phyloP scores from a whole-genome alignment of 805 yeast genomes.

The Candida ipomoeae region DNA sequence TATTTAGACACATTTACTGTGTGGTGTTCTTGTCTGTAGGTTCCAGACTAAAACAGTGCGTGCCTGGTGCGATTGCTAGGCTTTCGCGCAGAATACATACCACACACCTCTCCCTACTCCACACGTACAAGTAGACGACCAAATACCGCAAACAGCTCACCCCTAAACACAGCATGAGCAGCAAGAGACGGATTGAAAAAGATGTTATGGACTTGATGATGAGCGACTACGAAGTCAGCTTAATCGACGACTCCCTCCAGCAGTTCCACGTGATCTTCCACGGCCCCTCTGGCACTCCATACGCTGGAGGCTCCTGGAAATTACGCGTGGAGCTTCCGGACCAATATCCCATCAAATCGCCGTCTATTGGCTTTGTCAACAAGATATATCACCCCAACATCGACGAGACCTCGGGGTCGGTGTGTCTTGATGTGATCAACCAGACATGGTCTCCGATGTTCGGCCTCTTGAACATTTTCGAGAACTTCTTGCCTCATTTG shows the following conservation, averaged over 20 bases:
- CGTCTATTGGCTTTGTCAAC: constrained; percentile 90
- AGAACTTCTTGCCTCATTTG: constrained; percentile 87
- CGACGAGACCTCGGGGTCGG: constrained; percentile 86
- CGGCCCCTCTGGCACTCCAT: constrained; percentile 82
- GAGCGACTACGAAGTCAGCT: constrained; percentile 86
- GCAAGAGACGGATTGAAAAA: constrained; percentile 76
- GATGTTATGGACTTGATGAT: constrained; percentile 96
- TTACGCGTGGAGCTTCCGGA: constrained; percentile 91
- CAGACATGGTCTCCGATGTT: constrained; percentile 99
- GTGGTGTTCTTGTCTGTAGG: background rate
- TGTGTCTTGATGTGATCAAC: constrained; percentile 92
- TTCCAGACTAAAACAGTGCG: background rate
- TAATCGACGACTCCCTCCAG: constrained; percentile 73
- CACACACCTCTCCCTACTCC: constrained; percentile 4
- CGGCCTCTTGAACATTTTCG: constrained; percentile 86
- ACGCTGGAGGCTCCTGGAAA: constrained; percentile 86
- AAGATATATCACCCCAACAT: constrained; percentile 94
- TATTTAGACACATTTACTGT: background rate
- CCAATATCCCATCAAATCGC: constrained; percentile 92
- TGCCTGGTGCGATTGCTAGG: constrained; percentile 2
- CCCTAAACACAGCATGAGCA: constrained; percentile 13
- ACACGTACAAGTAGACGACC: constrained; percentile 2
- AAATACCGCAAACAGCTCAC: background rate
- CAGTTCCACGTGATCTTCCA: constrained; percentile 80
- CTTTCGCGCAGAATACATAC: constrained; percentile 1